Evolutionary conservation across 106 monocot species (phyloP).

Genomic region (Posidonia australis): DNA sequence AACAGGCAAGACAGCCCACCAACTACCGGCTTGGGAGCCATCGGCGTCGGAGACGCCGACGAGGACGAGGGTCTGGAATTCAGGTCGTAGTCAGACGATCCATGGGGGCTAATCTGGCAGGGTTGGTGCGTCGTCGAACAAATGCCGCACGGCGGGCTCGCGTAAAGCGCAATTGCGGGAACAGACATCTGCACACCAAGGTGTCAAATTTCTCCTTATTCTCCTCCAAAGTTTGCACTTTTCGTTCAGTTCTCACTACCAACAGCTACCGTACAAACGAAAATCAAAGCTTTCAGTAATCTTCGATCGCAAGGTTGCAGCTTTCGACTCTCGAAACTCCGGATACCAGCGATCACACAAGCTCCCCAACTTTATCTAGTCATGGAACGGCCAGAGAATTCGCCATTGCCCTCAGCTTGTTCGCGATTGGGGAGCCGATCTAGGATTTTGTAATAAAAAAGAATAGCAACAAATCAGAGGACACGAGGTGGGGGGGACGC

Average conservation of each 20-base stretch:
- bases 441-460: too few species aligned
- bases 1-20: conserved; percentile 82
- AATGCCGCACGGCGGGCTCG: conserved; percentile 44
- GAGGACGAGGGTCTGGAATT: conserved; percentile 30
- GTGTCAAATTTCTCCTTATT: neutral
- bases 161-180: conserved; percentile 79
- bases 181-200: conserved; percentile 43
- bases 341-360: too few species aligned
- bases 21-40: conserved; percentile 29
- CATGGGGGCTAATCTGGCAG: conserved; percentile 18
- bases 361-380: too few species aligned
- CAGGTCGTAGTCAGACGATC: conserved; percentile 43
- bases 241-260: too few species aligned
- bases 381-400: too few species aligned
- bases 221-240: conserved; percentile 1
- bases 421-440: too few species aligned
- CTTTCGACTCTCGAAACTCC: too few species aligned
- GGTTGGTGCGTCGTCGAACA: conserved; percentile 32
- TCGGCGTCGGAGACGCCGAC: conserved; percentile 16
- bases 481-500: too few species aligned
- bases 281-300: too few species aligned
- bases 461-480: too few species aligned
- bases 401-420: too few species aligned
- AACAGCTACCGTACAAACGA: too few species aligned
- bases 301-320: neutral